Base-by-base conservation (phyloP, 2,329 filamentous ascomycete species). In the Colletotrichum brevisporum region DNA sequence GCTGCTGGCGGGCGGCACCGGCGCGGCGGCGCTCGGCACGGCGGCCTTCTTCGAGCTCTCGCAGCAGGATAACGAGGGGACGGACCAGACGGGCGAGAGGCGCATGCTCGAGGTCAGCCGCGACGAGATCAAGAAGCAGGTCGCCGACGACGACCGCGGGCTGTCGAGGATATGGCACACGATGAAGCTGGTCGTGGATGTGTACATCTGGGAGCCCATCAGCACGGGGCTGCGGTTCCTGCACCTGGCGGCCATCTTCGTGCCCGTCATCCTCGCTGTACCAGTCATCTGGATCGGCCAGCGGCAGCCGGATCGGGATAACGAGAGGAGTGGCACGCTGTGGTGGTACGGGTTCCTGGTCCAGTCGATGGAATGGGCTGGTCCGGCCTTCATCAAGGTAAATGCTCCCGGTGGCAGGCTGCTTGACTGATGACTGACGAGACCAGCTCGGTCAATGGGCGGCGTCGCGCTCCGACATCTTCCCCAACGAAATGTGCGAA, bases 341-440 rank as follows among this genome's bases (percentile, higher is more conserved):
- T 97, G 93, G 94, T 99, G 96, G 96, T 99, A 98, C 82, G 85
- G 85, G 4, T 96, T 97, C 76, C 81, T 99, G 47, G 94, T 98
- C 10, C 88, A 85, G 67, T 88, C 92, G 31, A 98, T 99, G 96
- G 95, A 99, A 81, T 87, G 91, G 77, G 94, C 95, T 18, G 96
- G 96, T 0, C 95, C 96, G 52, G 94, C 96, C 0, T 99, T 99
- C 77, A 99, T 99, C 83, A 99, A 99, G 88, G 92, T 94, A 81
- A 58, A 10, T 2, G 8, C 18, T 6, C 0, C n/a, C 2, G n/a
- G 18, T 58, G 5, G 1, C 6, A n/a, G 21, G 2, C 24, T 12
- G 0, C 3, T 31, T 53, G 36, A 61, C 50, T 3, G 43, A 26
- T 47, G 27, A 18, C 41, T 15, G 41, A 45, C 31, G 9, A 45